phyloP scores from a whole-genome alignment of 768 basidiomycete species.

The Boletus sensibilis region DNA sequence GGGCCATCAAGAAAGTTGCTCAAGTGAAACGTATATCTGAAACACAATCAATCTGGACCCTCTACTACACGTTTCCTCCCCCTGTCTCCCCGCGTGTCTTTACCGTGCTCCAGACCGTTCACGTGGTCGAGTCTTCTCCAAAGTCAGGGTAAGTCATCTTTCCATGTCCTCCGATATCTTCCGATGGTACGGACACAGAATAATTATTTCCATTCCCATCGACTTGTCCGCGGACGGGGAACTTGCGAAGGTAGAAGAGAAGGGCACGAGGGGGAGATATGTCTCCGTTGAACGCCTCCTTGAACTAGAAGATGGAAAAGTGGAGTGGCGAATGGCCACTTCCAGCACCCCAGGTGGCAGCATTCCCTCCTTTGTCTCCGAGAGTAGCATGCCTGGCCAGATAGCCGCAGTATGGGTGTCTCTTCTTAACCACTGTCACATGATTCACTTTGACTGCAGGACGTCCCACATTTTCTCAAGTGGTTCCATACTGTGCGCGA shows the following conservation, averaged over 20 bases:
- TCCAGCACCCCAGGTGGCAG: conserved; percentile 68
- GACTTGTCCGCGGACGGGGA: conserved; percentile 60
- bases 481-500: conserved; percentile 51
- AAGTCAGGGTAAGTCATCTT: conserved; percentile 53
- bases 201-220: conserved; percentile 62
- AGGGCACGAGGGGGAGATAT: conserved; percentile 65
- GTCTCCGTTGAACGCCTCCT: conserved; percentile 64
- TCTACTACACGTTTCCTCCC: conserved; percentile 70
- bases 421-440: background rate
- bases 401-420: conserved; percentile 52
- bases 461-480: conserved; percentile 69
- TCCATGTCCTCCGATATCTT: background rate
- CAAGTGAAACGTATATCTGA: conserved; percentile 62
- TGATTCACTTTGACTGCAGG: conserved; percentile 39
- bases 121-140: conserved; percentile 48
- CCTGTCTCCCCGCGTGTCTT: conserved; percentile 74
- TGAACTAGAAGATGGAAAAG: conserved; percentile 60
- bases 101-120: conserved; percentile 67
- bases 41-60: conserved; percentile 64
- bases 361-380: conserved; percentile 64
- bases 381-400: conserved; percentile 57
- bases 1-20: conserved; percentile 60
- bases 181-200: conserved; percentile 14
- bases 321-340: conserved; percentile 82
- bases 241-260: conserved; percentile 59